Base-by-base conservation (phyloP, 2,329 filamentous ascomycete genomes). In the Cladosporium sp. region DNA sequence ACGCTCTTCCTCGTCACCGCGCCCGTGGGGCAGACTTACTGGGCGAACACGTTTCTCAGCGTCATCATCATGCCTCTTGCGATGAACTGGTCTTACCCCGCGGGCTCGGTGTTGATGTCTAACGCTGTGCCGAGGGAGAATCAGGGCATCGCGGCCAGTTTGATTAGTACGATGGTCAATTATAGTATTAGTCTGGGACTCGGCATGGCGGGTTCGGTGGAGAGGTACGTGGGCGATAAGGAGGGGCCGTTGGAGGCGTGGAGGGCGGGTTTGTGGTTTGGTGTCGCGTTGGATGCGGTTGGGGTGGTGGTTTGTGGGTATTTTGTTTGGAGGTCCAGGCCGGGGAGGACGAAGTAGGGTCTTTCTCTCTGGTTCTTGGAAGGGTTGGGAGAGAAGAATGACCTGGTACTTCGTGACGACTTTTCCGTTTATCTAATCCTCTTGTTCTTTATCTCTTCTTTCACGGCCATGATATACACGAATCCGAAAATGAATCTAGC, bases 81-180 rank as follows among this genome's bases (percentile, higher is more conserved):
- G 2, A 82, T 85, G 77, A 82, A 87, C 61, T 84, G 85, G 74
- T 79, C 73, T 1, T 84, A 84, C 57, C 83, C 84, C 0, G 78
- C 82, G 0, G 80, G 79, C 0, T 84, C 76, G 0, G 61, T 86
- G 9, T 74, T 86, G 27, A 69, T 87, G 11, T 80, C 76, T 18
- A 77, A 84, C 54, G 69, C 69, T 1, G 69, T 77, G 17, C 57
- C 64, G 4, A 66, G 68, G 17, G 65, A 75, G 44, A 70, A 75
- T 42, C 76, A 80, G 55, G 77, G 77, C 7, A 69, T 79, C 15
- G 75, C 75, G 2, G 76, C 75, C 0, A 80, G 75, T 18, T 62
- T 86, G 7, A 79, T 86, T 24, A 81, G 77, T 50, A 86, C 83
- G 0, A 72, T 84, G 9, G 79, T 87, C 54, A 86, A 88, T 64